phyloP scores from a whole-genome alignment of 441 rosid species.

The Eruca vesicaria region DNA sequence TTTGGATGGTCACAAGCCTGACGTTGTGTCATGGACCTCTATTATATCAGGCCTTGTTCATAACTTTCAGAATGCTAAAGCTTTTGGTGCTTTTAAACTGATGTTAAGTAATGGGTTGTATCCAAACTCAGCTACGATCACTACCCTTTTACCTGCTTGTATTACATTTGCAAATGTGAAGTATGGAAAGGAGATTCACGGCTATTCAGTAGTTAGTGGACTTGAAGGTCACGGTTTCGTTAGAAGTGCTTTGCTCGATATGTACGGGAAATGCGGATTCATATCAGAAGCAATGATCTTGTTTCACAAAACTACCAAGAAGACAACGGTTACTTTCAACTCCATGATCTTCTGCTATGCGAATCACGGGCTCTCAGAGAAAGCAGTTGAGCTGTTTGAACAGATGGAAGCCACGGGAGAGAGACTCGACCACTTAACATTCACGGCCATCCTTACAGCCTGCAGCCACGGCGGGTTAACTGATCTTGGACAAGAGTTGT shows the following conservation, averaged over 20 bases:
- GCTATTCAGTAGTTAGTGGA: slow-evolving; percentile 60
- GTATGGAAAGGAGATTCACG: slow-evolving; percentile 71
- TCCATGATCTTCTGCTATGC: slow-evolving; percentile 84
- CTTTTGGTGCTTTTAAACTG: slow-evolving; percentile 54
- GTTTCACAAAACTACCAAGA: slow-evolving; percentile 51
- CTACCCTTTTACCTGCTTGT: slow-evolving; percentile 75
- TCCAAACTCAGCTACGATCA: slow-evolving; percentile 69
- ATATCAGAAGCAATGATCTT: slow-evolving; percentile 54
- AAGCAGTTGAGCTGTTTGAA: slow-evolving; percentile 65
- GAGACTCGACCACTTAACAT: slow-evolving; percentile 70
- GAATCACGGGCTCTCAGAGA: slow-evolving; percentile 64
- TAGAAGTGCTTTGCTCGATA: slow-evolving; percentile 66
- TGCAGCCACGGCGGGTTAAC: slow-evolving; percentile 76
- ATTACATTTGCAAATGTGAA: slow-evolving; percentile 42
- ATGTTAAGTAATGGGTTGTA: slow-evolving; percentile 52
- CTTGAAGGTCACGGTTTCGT: slow-evolving; percentile 57
- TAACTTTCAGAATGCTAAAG: slow-evolving; percentile 49
- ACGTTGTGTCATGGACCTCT: slow-evolving; percentile 80
- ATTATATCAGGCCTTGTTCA: slow-evolving; percentile 76
- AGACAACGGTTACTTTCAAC: slow-evolving; percentile 72
- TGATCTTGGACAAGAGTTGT: slow-evolving; percentile 61
- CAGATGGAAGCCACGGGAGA: slow-evolving; percentile 57
- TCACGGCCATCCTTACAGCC: slow-evolving; percentile 77
- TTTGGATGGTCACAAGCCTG: slow-evolving; percentile 52
- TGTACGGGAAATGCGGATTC: slow-evolving; percentile 72